Evolutionary conservation across 1,284 basidiomycete species (phyloP), one percentile per base, ranked within the genome.

Genomic region (Cryptococcus amylolentus): DNA sequence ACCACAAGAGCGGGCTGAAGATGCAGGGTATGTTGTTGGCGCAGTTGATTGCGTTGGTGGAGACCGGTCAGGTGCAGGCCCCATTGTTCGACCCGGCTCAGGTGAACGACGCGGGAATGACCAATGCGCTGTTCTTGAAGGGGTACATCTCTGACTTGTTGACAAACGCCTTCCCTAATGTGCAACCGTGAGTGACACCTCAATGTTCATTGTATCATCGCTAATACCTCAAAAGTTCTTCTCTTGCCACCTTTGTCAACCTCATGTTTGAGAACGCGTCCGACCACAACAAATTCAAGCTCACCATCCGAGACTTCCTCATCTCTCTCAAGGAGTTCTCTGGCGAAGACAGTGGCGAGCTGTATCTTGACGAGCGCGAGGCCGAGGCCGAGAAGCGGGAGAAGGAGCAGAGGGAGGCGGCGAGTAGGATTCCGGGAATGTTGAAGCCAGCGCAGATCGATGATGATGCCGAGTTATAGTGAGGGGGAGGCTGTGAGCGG

Each of bases 1-100:
- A 98, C 77, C 95, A 98, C 82, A 98, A 98, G 86, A 92, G 90
- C 71, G 94, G 80, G 20, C 94, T 95, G 82, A 94, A 94, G 78
- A 82, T 91, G 57, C 91, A 94, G 77, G 88, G 87, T 65, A 79
- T 88, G 63, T 82, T 97, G n/a, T 84, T 99, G 45, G 90, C 92
- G 13, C 85, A 91, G 41, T 84, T 99, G 80, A 96, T 95, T 83
- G 89, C 92, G 75, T 84, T 98, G 40, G 91, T 96, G 48, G 91
- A 95, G 77, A 84, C 83, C 47, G 87, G 88, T 69, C 79, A 83
- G 52, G 89, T 98, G 65, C 84, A 86, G 59, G 86, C 88, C 2
- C 91, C 94, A 12, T 78, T 99, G 56, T 97, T 86, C 78, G 91
- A 96, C 75, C 85, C 89, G 5, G 75, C 86, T 1, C 82, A 86